Percentiles rank a stretch among this genome's conserved stretches.
Evolutionary conservation across 768 basidiomycete genomes (phyloP).

Genomic region (Hericium erinaceus): DNA sequence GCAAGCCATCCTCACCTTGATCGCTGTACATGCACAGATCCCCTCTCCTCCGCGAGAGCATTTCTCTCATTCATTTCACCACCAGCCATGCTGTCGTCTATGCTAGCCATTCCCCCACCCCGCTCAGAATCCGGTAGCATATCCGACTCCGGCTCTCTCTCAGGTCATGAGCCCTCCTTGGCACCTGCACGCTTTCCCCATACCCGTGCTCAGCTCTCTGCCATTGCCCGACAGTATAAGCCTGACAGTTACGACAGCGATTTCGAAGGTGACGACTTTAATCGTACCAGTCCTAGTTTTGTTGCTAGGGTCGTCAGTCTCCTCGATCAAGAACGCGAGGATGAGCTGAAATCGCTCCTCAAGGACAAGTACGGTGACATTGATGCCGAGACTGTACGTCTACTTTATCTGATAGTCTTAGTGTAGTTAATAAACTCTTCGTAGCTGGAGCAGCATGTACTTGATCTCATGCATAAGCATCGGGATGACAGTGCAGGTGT

Average conservation of each 20-base stretch:
- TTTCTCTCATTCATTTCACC: constrained; percentile 13
- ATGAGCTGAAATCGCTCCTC: constrained; percentile 70
- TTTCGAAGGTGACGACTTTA: constrained; percentile 42
- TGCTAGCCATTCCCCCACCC: constrained; percentile 12
- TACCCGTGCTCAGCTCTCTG: constrained; percentile 70
- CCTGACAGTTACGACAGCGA: constrained; percentile 50
- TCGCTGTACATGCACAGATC: constrained; percentile 14
- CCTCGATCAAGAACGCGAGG: constrained; percentile 78
- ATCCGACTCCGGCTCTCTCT: constrained; percentile 8
- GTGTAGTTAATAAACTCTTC: not conserved
- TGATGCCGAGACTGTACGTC: constrained; percentile 58
- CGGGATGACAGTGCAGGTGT: constrained; percentile 77
- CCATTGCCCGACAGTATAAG: constrained; percentile 66
- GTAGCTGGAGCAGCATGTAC: constrained; percentile 78
- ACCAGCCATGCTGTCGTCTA: constrained; percentile 10
- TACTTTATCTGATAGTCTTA: not conserved
- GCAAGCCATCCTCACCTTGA: not conserved
- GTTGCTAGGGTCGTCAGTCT: constrained; percentile 65
- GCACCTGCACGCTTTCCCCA: constrained; percentile 55
- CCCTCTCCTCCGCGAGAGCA: constrained; percentile 13
- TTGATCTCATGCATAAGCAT: constrained; percentile 95
- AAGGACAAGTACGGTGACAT: constrained; percentile 53
- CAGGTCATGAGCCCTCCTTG: constrained; percentile 3
- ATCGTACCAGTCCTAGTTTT: constrained; percentile 47
- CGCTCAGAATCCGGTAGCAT: constrained; percentile 9